Base-by-base conservation (phyloP, 768 basidiomycete genomes). In the Lepiota venenata region DNA sequence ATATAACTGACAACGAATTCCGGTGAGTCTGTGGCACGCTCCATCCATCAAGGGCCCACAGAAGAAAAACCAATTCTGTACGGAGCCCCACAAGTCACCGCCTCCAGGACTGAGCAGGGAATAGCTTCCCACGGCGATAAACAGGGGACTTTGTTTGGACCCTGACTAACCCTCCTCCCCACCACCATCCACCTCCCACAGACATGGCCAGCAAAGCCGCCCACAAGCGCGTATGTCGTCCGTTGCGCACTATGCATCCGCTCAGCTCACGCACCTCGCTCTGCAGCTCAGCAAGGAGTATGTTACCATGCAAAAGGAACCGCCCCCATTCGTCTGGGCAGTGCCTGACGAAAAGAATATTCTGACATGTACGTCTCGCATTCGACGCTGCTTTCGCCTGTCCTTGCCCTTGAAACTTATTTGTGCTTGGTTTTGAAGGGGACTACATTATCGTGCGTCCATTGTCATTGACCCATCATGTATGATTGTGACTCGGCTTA, bases 341-440 rank as follows among this genome's bases (percentile, higher is more conserved):
- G 81, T 80, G 27, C 96, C 96, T 12, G 94, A 97, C 63, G 96
- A 98, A 81, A 94, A 94, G 85, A 96, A 98, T 69, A 95, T 98
- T 62, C 70, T 98, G 47, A 93, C 83, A 52, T 98, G 94, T 97
- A 67, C 71, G 93, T 78, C 15, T 8, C 11, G 11, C 37, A 14
- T 9, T 15, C 16, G 7, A 10, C 12, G 16, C 32, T 39, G 21
- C 40, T 25, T 18, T 41, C 36, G 10, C 15, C 27, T 18, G 15
- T 16, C 16, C 1, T 16, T 29, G 45, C 37, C 43, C 10, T 47
- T 43, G 11, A 27, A 52, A 38, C 43, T 58, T 15, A 58, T 38
- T 40, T 22, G 29, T 16, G 29, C 15, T 27, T 39, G 32, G 16
- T 16, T 45, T 55, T 51, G 22, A 61, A 97, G 94, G 94, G 94